Conservation (phyloP, 352 stramenopile species). For the Phytopythium delawarense region DNA sequence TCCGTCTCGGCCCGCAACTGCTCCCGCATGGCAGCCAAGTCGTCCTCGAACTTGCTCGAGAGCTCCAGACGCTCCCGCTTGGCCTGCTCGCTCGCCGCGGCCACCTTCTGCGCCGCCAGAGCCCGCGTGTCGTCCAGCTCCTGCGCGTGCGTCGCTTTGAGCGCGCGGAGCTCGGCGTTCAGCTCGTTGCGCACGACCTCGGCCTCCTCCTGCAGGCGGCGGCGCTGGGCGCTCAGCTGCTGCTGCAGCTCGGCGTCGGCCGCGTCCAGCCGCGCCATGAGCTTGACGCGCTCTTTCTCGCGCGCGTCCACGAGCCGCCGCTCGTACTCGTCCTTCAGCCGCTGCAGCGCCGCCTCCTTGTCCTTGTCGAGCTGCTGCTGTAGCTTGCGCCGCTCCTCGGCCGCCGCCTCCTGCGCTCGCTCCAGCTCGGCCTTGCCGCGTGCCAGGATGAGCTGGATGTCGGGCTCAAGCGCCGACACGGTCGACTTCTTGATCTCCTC, state of each 20-base stretch:
- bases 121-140: slow-evolving; percentile 63
- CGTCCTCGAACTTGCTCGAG: slow-evolving; percentile 52
- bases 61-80: slow-evolving; percentile 69
- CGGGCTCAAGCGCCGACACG: slow-evolving; percentile 66
- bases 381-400: slow-evolving; percentile 53
- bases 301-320: slow-evolving; percentile 61
- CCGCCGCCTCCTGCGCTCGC: slow-evolving; percentile 45
- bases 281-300: slow-evolving; percentile 72
- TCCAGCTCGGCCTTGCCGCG: slow-evolving; percentile 73
- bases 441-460: slow-evolving; percentile 77
- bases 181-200: slow-evolving; percentile 60
- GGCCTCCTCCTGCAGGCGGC: slow-evolving; percentile 66
- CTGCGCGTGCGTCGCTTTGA: slow-evolving; percentile 46
- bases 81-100: slow-evolving; percentile 28
- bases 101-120: slow-evolving; percentile 32
- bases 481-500: slow-evolving; percentile 86
- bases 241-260: slow-evolving; percentile 77
- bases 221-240: slow-evolving; percentile 63
- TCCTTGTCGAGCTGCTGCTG: slow-evolving; percentile 58
- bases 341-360: slow-evolving; percentile 39
- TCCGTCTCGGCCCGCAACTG: slow-evolving; percentile 61
- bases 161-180: slow-evolving; percentile 36
- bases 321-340: slow-evolving; percentile 67
- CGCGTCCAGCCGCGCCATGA: slow-evolving; percentile 66
- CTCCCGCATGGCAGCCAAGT: slow-evolving; percentile 45